A percentile compares a stretch with the other conserved stretches of the same genome.
phyloP scores from a whole-genome alignment of 495 filamentous ascomycete genomes.

The Amorphotheca resinae region DNA sequence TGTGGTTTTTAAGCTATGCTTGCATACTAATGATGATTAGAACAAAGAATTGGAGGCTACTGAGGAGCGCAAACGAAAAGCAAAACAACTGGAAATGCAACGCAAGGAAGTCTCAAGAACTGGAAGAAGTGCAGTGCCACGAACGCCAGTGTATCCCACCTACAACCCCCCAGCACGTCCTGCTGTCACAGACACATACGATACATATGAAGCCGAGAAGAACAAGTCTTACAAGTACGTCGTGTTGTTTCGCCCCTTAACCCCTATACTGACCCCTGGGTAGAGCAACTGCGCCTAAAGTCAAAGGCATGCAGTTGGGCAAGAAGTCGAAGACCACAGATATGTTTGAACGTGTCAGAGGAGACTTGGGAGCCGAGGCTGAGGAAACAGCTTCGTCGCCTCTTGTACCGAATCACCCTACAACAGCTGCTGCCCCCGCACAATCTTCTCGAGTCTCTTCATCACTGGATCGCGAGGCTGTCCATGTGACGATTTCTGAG shows the following conservation, averaged over 20 bases:
- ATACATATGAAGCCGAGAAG: constrained; percentile 92
- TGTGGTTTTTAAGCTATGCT: not conserved
- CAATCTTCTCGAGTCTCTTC: constrained; percentile 42
- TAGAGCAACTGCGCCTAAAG: constrained; percentile 58
- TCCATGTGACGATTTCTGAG: constrained; percentile 79
- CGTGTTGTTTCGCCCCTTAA: constrained; percentile 10
- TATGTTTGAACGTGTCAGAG: constrained; percentile 91
- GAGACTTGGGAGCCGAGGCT: constrained; percentile 68
- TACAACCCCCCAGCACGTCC: constrained; percentile 74
- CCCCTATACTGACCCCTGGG: constrained; percentile 21
- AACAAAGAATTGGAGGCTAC: constrained; percentile 98
- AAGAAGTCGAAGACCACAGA: constrained; percentile 95
- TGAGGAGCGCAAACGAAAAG: constrained; percentile 94
- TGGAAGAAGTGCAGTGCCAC: constrained; percentile 40
- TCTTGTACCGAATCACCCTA: constrained; percentile 51
- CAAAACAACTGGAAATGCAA: constrained; percentile 96
- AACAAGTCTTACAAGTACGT: constrained; percentile 52
- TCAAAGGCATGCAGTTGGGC: constrained; percentile 96
- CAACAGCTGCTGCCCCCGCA: constrained; percentile 43
- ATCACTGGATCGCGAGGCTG: constrained; percentile 59
- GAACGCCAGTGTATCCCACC: constrained; percentile 71
- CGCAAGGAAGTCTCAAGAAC: constrained; percentile 70
- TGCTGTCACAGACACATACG: constrained; percentile 67
- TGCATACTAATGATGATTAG: constrained; percentile 32
- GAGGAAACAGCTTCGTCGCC: constrained; percentile 64